Evolutionary conservation across 805 yeast genomes (phyloP).

Genomic region (Lipomyces sp.): DNA sequence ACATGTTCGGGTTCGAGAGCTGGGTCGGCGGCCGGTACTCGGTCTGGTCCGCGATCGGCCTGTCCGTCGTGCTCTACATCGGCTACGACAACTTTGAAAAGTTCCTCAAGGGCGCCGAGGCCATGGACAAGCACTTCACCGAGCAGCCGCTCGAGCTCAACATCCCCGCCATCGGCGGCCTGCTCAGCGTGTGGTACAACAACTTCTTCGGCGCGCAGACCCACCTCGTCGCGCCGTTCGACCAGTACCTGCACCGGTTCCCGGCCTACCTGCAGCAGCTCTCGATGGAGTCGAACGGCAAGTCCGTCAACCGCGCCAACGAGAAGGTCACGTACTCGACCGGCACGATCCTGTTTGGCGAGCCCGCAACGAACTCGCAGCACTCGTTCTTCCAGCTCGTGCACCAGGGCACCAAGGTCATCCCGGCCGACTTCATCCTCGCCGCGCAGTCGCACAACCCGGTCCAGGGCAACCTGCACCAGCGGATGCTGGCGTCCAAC

Average conservation of each 20-base stretch:
- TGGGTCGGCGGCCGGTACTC: slow-evolving; percentile 99
- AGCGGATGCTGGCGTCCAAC: slow-evolving; percentile 97
- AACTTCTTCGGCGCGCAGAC: slow-evolving; percentile 98
- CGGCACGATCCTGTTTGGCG: slow-evolving; percentile 94
- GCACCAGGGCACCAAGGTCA: slow-evolving; percentile 97
- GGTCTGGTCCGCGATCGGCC: slow-evolving; percentile 99
- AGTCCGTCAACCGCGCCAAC: slow-evolving; percentile 90
- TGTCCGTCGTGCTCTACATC: slow-evolving; percentile 89
- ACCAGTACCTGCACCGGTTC: slow-evolving; percentile 98
- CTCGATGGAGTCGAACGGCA: slow-evolving; percentile 99
- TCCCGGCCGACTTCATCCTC: slow-evolving; percentile 93
- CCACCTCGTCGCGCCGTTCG: slow-evolving; percentile 96
- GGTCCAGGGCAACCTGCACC: slow-evolving; percentile 88
- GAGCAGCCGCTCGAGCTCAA: slow-evolving; percentile 82
- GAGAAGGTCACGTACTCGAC: slow-evolving; percentile 91
- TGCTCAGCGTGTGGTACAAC: slow-evolving; percentile 96
- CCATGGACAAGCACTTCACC: slow-evolving; percentile 87
- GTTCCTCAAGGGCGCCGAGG: slow-evolving; percentile 96
- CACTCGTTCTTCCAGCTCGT: slow-evolving; percentile 99
- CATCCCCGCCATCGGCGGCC: slow-evolving; percentile 91
- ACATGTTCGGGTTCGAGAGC: slow-evolving; percentile 97
- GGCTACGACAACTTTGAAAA: slow-evolving; percentile 92
- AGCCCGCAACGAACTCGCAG: slow-evolving; percentile 98
- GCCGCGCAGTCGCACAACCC: slow-evolving; percentile 99
- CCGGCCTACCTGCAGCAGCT: slow-evolving; percentile 99